These are phyloP conservation scores for Boletellus ananas DNA, from an alignment of 768 basidiomycete species.

Conservation along the genomic window DNA sequence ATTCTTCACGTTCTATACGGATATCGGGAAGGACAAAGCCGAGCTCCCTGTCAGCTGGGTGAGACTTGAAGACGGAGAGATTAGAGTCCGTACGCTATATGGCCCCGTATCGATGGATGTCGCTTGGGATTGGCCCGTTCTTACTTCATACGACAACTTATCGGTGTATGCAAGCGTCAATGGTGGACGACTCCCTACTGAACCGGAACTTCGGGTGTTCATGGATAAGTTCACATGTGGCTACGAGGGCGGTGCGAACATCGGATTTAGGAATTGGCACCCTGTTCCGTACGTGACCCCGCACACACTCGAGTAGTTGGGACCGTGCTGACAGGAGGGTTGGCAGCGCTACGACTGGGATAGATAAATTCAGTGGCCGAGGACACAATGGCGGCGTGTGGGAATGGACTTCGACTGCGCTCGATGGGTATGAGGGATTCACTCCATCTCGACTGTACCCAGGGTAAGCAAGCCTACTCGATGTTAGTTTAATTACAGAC, in stretches of 20 bases:
- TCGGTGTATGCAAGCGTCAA: conserved; percentile 78
- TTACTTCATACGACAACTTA: conserved; percentile 74
- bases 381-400: conserved; percentile 94
- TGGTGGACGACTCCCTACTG: conserved; percentile 92
- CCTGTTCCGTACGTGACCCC: conserved; percentile 69
- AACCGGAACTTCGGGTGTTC: conserved; percentile 81
- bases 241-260: conserved; percentile 74
- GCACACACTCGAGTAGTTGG: background rate
- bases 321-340: too few relatives aligned
- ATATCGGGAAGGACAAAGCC: conserved; percentile 41
- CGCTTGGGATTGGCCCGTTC: conserved; percentile 82
- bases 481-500: background rate
- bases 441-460: conserved; percentile 77
- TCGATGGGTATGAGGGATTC: conserved; percentile 74
- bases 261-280: conserved; percentile 93
- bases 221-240: conserved; percentile 69
- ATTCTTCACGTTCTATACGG: conserved; percentile 64
- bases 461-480: conserved; percentile 46
- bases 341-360: conserved; percentile 66
- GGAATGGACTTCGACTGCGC: conserved; percentile 92
- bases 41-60: conserved; percentile 28
- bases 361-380: conserved; percentile 44
- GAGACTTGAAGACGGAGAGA: conserved; percentile 8
- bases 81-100: conserved; percentile 78
- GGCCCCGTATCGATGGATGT: conserved; percentile 76